These are phyloP conservation scores for Mucor velutinosus DNA, from an alignment of 371 early-diverging fungal species.

Conservation along the genomic window DNA sequence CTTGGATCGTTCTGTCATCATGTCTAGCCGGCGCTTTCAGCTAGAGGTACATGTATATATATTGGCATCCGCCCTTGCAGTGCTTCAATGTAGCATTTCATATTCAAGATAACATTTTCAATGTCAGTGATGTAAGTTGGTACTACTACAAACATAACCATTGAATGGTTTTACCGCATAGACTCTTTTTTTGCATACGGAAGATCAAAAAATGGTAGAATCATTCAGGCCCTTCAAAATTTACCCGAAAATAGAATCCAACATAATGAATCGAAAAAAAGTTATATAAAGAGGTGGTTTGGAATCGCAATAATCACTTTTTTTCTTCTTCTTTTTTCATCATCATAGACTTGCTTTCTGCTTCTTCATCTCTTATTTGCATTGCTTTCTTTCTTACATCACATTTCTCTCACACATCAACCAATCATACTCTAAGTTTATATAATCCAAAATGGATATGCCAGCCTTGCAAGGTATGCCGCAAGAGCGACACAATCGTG, in stretches of 20 bases:
- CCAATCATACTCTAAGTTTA: not conserved
- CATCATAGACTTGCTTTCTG: not conserved
- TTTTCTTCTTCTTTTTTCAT: not conserved
- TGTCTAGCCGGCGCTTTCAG: not conserved
- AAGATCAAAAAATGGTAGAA: slow-evolving; percentile 17
- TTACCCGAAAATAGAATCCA: slow-evolving; percentile 16
- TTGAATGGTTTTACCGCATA: slow-evolving; percentile 30
- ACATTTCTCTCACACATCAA: slow-evolving; percentile 5
- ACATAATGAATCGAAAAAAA: not conserved
- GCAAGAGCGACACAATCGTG: slow-evolving; percentile 12
- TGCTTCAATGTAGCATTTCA: not conserved
- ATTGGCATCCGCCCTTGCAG: not conserved
- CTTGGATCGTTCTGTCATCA: not conserved
- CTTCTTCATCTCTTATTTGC: not conserved
- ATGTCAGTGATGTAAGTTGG: slow-evolving; percentile 17
- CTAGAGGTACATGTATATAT: not conserved
- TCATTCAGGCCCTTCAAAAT: slow-evolving; percentile 21
- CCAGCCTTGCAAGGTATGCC: slow-evolving; percentile 24
- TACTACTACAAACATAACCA: not conserved
- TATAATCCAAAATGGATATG: slow-evolving; percentile 28
- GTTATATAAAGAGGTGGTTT: slow-evolving; percentile 9
- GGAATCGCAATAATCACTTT: not conserved
- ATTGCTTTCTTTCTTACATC: not conserved
- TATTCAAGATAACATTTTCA: slow-evolving; percentile 3
- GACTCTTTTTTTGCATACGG: not conserved